Evolutionary conservation across 1,284 basidiomycete genomes (phyloP).

Genomic region (Malassezia obtusa): DNA sequence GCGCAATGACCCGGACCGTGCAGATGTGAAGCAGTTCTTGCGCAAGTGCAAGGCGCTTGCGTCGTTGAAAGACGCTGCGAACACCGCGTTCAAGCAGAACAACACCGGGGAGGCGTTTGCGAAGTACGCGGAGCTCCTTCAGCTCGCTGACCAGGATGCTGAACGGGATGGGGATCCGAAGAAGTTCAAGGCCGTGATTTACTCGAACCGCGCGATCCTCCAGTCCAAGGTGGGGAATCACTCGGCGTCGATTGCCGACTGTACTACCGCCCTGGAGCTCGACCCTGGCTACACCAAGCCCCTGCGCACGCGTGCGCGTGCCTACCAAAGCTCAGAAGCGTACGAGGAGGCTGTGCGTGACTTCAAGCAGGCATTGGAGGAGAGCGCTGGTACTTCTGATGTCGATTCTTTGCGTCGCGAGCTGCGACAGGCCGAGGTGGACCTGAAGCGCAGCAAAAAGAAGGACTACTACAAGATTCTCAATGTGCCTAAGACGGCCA

Average conservation of each 20-base stretch:
- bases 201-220: slow-evolving; percentile 75
- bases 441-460: slow-evolving; percentile 42
- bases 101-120: slow-evolving; percentile 59
- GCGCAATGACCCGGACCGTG: slow-evolving; percentile 67
- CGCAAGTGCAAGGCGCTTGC: slow-evolving; percentile 70
- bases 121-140: slow-evolving; percentile 48
- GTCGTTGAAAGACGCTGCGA: slow-evolving; percentile 72
- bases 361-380: slow-evolving; percentile 67
- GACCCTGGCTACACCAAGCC: slow-evolving; percentile 68
- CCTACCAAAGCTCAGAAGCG: slow-evolving; percentile 63
- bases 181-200: slow-evolving; percentile 56
- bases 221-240: slow-evolving; percentile 61
- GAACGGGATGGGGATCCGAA: slow-evolving; percentile 27
- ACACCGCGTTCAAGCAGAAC: slow-evolving; percentile 62
- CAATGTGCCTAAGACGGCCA: slow-evolving; percentile 63
- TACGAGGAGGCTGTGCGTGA: slow-evolving; percentile 65
- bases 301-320: slow-evolving; percentile 69
- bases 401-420: slow-evolving; percentile 59
- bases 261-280: slow-evolving; percentile 60
- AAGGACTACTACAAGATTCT: slow-evolving; percentile 63
- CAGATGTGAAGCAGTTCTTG: slow-evolving; percentile 60
- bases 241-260: slow-evolving; percentile 63
- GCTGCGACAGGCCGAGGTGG: slow-evolving; percentile 40
- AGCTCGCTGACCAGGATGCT: slow-evolving; percentile 25
- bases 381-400: slow-evolving; percentile 52